Percentiles rank a stretch among this genome's conserved stretches.
Conservation (phyloP, 192 early-diverging fungal genomes). For the Backusella psychrophila region DNA sequence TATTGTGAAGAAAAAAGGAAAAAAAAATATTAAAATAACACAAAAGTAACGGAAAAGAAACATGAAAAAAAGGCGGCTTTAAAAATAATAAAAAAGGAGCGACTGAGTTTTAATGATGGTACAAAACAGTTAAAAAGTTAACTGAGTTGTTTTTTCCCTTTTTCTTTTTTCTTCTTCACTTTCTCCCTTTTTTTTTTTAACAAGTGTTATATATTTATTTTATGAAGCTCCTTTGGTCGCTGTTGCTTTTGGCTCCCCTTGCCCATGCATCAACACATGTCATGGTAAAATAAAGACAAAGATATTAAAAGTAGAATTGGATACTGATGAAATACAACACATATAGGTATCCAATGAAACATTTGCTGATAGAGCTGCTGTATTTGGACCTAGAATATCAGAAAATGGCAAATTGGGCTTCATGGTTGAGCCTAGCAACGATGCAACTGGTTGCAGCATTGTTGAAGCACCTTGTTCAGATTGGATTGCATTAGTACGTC, state of each 20-base stretch:
- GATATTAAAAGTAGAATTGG: not conserved
- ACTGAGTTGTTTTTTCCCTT: conserved; percentile 10
- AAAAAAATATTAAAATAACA: not conserved
- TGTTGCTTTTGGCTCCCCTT: not conserved
- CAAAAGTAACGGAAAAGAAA: conserved; percentile 4
- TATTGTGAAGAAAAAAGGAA: not conserved
- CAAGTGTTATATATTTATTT: not conserved
- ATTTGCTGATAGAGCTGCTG: conserved; percentile 69
- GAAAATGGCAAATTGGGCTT: conserved; percentile 69
- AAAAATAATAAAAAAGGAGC: not conserved
- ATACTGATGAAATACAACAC: not conserved
- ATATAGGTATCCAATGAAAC: conserved; percentile 53
- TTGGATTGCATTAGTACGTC: conserved; percentile 86
- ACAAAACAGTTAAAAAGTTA: conserved; percentile 1
- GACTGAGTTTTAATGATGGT: not conserved
- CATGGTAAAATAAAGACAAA: not conserved
- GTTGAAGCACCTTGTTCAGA: conserved; percentile 39
- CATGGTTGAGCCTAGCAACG: conserved; percentile 50
- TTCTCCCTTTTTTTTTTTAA: not conserved
- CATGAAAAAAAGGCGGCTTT: not conserved
- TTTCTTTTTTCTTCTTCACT: conserved; percentile 9
- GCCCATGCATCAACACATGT: conserved; percentile 17
- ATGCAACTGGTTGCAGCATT: conserved; percentile 58
- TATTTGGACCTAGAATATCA: conserved; percentile 79
- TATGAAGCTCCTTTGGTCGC: conserved; percentile 12